phyloP scores from a whole-genome alignment of 768 basidiomycete species.

The Xerocomus spinulosus region DNA sequence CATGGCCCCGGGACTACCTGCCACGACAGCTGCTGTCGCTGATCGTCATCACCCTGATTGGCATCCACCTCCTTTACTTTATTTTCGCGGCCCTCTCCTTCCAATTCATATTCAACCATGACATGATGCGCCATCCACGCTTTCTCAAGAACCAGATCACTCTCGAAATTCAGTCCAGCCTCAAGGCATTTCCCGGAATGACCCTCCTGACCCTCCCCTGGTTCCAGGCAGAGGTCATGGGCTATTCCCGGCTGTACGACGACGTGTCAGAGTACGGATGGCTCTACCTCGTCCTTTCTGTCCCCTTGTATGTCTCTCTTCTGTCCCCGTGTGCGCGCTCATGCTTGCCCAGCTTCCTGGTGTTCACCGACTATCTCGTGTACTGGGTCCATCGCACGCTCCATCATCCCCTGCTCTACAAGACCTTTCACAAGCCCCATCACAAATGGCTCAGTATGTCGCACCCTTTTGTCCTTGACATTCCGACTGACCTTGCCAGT shows the following conservation, averaged over 20 bases:
- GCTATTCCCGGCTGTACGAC: conserved; percentile 76
- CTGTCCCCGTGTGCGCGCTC: neutral
- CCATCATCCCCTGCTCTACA: conserved; percentile 85
- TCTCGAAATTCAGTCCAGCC: conserved; percentile 69
- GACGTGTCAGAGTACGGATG: conserved; percentile 77
- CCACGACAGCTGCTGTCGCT: conserved; percentile 77
- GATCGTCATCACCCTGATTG: conserved; percentile 64
- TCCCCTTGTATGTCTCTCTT: conserved; percentile 53
- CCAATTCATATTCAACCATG: conserved; percentile 84
- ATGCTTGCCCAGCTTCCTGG: conserved; percentile 50
- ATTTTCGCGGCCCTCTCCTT: conserved; percentile 83
- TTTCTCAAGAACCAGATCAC: conserved; percentile 87
- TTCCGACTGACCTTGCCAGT: too few relatives aligned
- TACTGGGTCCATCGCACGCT: conserved; percentile 96
- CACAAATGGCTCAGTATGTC: conserved; percentile 96
- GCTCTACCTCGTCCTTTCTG: conserved; percentile 61
- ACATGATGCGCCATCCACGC: conserved; percentile 91
- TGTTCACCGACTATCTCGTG: conserved; percentile 89
- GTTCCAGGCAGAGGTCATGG: conserved; percentile 90
- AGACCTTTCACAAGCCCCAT: conserved; percentile 92
- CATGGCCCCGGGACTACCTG: conserved; percentile 82
- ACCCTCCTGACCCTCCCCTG: conserved; percentile 83
- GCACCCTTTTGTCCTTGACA: too few relatives aligned
- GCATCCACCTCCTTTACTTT: conserved; percentile 86
- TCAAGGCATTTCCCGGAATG: conserved; percentile 81